phyloP scores from a whole-genome alignment of 371 early-diverging fungal genomes.

The Mucor lusitanicus region DNA sequence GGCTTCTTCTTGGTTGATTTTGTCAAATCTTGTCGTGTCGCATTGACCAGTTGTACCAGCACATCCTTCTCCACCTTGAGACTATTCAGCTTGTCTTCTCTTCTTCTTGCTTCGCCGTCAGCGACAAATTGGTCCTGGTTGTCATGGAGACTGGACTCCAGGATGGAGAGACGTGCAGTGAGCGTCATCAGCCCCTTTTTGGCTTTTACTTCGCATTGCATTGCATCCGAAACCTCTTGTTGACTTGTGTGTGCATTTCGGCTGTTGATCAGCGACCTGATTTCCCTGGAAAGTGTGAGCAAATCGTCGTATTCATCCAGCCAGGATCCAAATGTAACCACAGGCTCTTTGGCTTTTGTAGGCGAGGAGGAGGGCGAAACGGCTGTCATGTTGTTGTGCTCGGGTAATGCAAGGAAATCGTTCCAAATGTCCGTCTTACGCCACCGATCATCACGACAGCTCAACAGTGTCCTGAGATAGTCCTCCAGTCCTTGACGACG shows the following conservation, averaged over 20 bases:
- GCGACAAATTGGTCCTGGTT: conserved; percentile 47
- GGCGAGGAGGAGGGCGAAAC: conserved; percentile 44
- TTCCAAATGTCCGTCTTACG: conserved; percentile 71
- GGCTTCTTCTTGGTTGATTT: background rate
- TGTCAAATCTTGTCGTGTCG: conserved; percentile 47
- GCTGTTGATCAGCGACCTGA: conserved; percentile 68
- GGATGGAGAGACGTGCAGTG: conserved; percentile 45
- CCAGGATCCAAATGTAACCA: conserved; percentile 67
- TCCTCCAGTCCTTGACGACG: conserved; percentile 78
- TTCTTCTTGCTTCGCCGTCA: conserved; percentile 69
- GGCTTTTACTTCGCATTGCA: conserved; percentile 75
- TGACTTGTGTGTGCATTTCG: conserved; percentile 68
- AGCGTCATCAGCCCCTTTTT: conserved; percentile 65
- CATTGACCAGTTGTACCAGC: conserved; percentile 51
- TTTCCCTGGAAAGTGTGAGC: conserved; percentile 62
- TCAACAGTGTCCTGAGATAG: conserved; percentile 74
- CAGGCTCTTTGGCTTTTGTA: background rate
- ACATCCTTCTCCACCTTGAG: conserved; percentile 69
- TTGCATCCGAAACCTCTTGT: conserved; percentile 74
- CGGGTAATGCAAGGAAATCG: conserved; percentile 72
- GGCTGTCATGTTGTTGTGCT: conserved; percentile 14
- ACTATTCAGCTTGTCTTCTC: conserved; percentile 72
- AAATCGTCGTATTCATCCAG: conserved; percentile 72
- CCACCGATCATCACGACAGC: conserved; percentile 77
- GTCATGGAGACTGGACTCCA: conserved; percentile 60